phyloP scores from a whole-genome alignment of 441 rosid genomes.

The Populus hybrid region DNA sequence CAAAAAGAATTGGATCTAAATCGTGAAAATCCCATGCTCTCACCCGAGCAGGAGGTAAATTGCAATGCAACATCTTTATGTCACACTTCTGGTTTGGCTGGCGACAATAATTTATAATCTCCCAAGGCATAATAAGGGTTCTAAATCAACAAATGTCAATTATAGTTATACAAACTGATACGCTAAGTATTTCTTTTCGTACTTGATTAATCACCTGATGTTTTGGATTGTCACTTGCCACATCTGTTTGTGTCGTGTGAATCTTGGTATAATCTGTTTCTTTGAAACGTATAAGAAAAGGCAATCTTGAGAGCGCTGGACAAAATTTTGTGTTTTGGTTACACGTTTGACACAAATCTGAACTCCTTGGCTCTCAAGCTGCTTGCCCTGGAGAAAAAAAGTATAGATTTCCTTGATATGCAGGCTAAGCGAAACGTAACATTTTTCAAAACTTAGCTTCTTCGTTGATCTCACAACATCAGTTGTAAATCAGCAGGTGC shows the following conservation, averaged over 20 bases:
- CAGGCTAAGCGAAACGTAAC: neutral
- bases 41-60: slow-evolving; percentile 46
- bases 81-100: slow-evolving; percentile 1
- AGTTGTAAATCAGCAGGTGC: too few relatives aligned
- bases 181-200: too few relatives aligned
- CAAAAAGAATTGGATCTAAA: slow-evolving; percentile 26
- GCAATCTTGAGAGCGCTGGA: neutral
- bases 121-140: neutral
- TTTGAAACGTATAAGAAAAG: neutral
- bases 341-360: neutral
- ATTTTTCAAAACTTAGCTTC: neutral
- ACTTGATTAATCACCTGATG: neutral
- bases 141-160: neutral
- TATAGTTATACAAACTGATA: neutral
- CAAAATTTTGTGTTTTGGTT: neutral
- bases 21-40: slow-evolving; percentile 33
- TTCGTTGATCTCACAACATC: too few relatives aligned
- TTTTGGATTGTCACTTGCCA: neutral
- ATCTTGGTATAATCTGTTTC: neutral
- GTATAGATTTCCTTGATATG: neutral
- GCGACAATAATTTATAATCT: neutral
- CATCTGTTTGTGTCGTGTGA: neutral
- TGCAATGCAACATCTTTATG: neutral
- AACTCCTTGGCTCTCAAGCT: neutral
- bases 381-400: neutral